Conservation (phyloP, 2,329 filamentous ascomycete genomes). For the Aspergillus ustus region DNA sequence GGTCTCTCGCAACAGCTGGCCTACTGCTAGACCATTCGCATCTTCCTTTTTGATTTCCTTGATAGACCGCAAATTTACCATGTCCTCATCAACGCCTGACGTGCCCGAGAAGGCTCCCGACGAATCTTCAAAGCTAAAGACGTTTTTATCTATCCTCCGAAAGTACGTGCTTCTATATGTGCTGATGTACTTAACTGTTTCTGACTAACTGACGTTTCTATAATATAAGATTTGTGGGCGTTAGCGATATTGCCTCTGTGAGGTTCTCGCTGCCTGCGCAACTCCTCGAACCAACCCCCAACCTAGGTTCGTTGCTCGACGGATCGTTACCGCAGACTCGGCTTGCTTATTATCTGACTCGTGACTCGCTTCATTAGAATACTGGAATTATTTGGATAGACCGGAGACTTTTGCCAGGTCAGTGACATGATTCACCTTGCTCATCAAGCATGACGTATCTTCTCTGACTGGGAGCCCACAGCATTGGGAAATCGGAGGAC, state of each 20-base stretch:
- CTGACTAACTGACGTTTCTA: slow-evolving; percentile 4
- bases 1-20: background rate
- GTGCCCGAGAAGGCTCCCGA: slow-evolving; percentile 64
- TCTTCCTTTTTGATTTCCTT: background rate
- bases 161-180: slow-evolving; percentile 61
- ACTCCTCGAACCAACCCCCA: slow-evolving; percentile 92
- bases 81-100: slow-evolving; percentile 34
- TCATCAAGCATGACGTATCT: slow-evolving; percentile 22
- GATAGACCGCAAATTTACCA: slow-evolving; percentile 19
- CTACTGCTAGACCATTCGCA: slow-evolving; percentile 2
- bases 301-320: slow-evolving; percentile 63
- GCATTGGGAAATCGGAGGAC: slow-evolving; percentile 87
- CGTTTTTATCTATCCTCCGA: slow-evolving; percentile 83
- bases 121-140: slow-evolving; percentile 86
- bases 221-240: slow-evolving; percentile 80
- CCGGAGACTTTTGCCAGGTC: slow-evolving; percentile 83
- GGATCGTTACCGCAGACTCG: background rate
- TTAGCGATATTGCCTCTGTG: slow-evolving; percentile 91
- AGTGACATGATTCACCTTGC: slow-evolving; percentile 29
- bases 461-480: slow-evolving; percentile 48
- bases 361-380: slow-evolving; percentile 61
- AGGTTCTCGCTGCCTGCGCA: slow-evolving; percentile 96
- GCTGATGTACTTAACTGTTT: background rate
- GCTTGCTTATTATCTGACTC: slow-evolving; percentile 21
- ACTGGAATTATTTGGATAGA: slow-evolving; percentile 97